Conservation (phyloP, 164 flowering plant species). For the Platanus orientalis region DNA sequence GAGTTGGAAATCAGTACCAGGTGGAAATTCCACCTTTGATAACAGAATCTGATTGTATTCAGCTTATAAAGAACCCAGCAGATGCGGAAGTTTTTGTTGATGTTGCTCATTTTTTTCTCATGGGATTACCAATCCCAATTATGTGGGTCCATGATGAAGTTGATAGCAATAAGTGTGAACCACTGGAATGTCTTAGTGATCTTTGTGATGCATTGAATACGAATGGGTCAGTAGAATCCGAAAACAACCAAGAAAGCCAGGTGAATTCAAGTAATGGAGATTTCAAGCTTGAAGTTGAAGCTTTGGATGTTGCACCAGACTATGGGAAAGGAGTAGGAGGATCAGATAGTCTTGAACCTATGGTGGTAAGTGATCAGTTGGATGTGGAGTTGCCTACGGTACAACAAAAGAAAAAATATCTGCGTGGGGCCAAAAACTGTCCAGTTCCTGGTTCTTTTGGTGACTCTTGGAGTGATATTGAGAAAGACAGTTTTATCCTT, state of each 20-base stretch:
- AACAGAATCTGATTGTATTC: constrained; percentile 21
- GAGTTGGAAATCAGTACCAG: constrained; percentile 74
- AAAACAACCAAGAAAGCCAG: constrained; percentile 5
- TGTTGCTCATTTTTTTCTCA: constrained; percentile 15
- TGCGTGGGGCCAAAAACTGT: constrained; percentile 6
- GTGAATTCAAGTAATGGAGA: constrained; percentile 1
- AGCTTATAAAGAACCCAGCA: constrained; percentile 5
- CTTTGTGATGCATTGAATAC: not conserved
- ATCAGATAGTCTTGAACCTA: not conserved
- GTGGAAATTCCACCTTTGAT: constrained; percentile 55
- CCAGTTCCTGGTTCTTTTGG: constrained; percentile 45
- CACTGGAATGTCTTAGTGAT: constrained; percentile 5
- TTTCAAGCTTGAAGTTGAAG: constrained; percentile 16
- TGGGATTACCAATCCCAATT: constrained; percentile 54
- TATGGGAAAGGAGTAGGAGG: constrained; percentile 1
- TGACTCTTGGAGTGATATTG: constrained; percentile 57
- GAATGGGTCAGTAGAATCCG: constrained; percentile 12
- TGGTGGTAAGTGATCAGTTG: not conserved
- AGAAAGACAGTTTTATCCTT: constrained; percentile 61
- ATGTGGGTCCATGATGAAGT: constrained; percentile 34
- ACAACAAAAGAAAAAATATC: constrained; percentile 3
- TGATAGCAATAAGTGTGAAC: constrained; percentile 18
- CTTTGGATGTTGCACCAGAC: constrained; percentile 5
- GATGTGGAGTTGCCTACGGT: constrained; percentile 6
- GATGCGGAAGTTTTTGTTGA: constrained; percentile 15